phyloP scores from a whole-genome alignment of 164 flowering plant species.

The Chloranthus sessilifolius region DNA sequence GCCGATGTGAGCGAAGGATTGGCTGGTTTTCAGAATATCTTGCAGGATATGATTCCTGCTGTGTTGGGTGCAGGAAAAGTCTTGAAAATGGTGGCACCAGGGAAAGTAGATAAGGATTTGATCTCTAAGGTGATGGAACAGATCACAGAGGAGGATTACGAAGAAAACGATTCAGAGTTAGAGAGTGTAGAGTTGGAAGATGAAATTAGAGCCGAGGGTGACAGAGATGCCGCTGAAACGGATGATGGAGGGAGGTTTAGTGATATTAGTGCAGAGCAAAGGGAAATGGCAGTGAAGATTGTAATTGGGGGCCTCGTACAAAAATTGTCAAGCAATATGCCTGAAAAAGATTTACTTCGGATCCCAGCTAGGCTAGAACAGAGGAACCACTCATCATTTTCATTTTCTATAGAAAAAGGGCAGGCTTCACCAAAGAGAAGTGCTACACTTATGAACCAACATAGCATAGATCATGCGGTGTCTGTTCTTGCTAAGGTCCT shows the following conservation, averaged over 20 bases:
- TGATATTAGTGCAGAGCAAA: conserved; percentile 28
- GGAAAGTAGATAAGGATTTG: conserved; percentile 55
- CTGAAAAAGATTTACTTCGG: conserved; percentile 41
- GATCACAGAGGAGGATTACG: conserved; percentile 72
- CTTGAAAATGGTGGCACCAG: conserved; percentile 64
- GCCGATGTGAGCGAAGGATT: conserved; percentile 47
- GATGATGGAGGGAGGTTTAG: conserved; percentile 31
- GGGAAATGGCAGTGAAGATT: conserved; percentile 58
- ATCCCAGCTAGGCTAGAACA: conserved; percentile 74
- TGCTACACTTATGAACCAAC: conserved; percentile 37
- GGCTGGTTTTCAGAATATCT: conserved; percentile 50
- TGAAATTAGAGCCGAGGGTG: conserved; percentile 37
- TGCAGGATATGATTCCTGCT: conserved; percentile 84
- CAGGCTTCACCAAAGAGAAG: conserved; percentile 30
- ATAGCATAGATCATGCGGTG: conserved; percentile 50
- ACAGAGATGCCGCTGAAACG: conserved; percentile 40
- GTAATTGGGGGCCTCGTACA: conserved; percentile 58
- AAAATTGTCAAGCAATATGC: conserved; percentile 33
- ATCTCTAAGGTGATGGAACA: conserved; percentile 71
- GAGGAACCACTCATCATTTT: conserved; percentile 56
- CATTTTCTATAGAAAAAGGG: conserved; percentile 53
- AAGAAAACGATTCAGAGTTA: conserved; percentile 46
- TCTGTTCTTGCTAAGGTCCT: conserved; percentile 62
- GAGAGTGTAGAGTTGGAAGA: conserved; percentile 47
- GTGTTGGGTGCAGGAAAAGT: conserved; percentile 72